Evolutionary conservation across 192 early-diverging fungal genomes (phyloP).

Genomic region (Glomus cerebriforme): DNA sequence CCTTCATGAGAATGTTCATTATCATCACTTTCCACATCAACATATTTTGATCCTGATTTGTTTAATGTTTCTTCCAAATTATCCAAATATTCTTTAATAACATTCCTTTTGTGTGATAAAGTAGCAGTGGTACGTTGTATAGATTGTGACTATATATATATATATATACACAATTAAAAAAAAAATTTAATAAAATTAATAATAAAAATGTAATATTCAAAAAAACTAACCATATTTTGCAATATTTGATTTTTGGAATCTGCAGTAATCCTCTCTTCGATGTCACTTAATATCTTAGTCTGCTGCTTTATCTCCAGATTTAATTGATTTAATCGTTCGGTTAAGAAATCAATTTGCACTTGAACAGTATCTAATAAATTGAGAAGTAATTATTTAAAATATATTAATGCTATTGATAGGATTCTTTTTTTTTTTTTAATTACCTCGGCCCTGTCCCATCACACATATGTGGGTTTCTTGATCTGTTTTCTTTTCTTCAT

Average conservation of each 20-base stretch:
- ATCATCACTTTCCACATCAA: background rate
- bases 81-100: constrained; percentile 48
- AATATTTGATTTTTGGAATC: constrained; percentile 48
- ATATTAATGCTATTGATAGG: background rate
- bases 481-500: constrained; percentile 39
- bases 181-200: background rate
- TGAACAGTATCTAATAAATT: constrained; percentile 50
- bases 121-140: constrained; percentile 61
- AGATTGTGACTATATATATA: constrained; percentile 53
- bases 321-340: constrained; percentile 57
- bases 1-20: background rate
- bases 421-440: background rate
- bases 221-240: constrained; percentile 38
- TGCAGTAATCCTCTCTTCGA: constrained; percentile 47
- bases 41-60: background rate
- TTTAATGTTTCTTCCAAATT: constrained; percentile 23
- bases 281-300: constrained; percentile 47
- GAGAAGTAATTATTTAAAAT: background rate
- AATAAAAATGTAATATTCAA: constrained; percentile 21
- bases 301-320: constrained; percentile 58
- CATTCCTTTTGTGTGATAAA: constrained; percentile 62
- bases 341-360: constrained; percentile 58
- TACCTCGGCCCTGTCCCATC: constrained; percentile 43
- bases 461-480: constrained; percentile 47
- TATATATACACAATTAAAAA: constrained; percentile 18